Base-by-base conservation (phyloP, 2,329 filamentous ascomycete genomes). In the Graphilbum fragrans region DNA sequence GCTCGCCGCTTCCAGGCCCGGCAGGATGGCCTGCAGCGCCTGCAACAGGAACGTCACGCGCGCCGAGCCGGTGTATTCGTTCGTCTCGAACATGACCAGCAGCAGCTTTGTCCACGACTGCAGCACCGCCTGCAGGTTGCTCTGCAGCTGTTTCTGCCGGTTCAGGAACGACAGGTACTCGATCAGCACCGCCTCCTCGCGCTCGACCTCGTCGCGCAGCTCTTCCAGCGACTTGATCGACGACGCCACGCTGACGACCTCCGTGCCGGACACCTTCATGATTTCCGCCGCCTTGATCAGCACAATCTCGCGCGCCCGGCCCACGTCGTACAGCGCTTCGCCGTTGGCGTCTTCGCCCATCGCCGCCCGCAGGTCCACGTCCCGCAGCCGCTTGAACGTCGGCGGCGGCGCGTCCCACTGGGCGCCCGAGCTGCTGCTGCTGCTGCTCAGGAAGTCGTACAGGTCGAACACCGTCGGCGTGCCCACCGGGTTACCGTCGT, bases 101-200 rank as follows among this genome's bases (percentile, higher is more conserved):
- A 94, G 63, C 23, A 96, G 70, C 52, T 88, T 86, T 1, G 82
- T 77, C 90, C 93, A 98, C 1, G 85, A 77, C 53, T 72, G 77
- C 4, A 96, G 69, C 2, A 90, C 80, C 36, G 77, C 71, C 20
- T 82, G 69, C 45, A 82, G 67, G 45, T 69, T 69, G 18, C 63
- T 63, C 22, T 56, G 60, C 35, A 86, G 67, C 49, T 76, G 72
- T 35, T 67, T 70, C 41, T 74, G 69, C 31, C 77, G 71, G 56
- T 87, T 86, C 37, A 71, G 67, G 36, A 76, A 80, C 10, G 66
- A 54, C 16, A 86, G 67, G 41, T 76, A 80, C 32, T 74, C 66
- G 10, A 81, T 51, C 16, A 86, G 65, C n/a, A 65, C 57, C 11
- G 63, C 59, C 41, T 80, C 77, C 52, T 86, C 78, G 35, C 61